phyloP scores from a whole-genome alignment of 169 alveolate species.

The Cyclospora cayetanensis region DNA sequence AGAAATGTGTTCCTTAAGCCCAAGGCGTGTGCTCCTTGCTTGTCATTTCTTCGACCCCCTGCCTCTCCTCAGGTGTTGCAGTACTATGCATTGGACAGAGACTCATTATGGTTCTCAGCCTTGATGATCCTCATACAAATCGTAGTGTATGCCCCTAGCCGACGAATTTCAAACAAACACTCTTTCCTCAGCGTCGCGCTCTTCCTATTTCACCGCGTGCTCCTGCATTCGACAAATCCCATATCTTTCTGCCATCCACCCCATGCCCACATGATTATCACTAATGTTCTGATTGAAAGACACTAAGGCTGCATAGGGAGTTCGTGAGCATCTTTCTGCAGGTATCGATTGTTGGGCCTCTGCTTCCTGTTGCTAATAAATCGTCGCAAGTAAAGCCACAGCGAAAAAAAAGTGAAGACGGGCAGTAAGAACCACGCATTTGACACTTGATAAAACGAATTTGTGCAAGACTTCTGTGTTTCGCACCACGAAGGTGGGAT shows the following conservation, averaged over 20 bases:
- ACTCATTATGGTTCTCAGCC: constrained; percentile 53
- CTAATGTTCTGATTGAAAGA: background rate
- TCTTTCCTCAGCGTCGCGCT: background rate
- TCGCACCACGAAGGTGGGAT: too few species aligned
- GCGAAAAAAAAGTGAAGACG: too few species aligned
- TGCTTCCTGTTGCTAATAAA: background rate
- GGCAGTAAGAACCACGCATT: too few species aligned
- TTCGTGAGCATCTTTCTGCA: background rate
- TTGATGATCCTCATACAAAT: constrained; percentile 26
- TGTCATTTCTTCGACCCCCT: too few species aligned
- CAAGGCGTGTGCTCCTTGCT: too few species aligned
- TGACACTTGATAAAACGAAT: too few species aligned
- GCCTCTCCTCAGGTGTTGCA: constrained; percentile 19
- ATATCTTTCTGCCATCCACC: background rate
- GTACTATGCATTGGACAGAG: constrained; percentile 38
- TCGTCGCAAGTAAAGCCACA: constrained; percentile 32
- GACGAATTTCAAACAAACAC: background rate
- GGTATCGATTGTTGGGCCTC: constrained; percentile 36
- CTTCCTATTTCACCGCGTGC: background rate
- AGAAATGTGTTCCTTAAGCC: too few species aligned
- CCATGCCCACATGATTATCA: background rate
- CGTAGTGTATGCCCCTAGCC: constrained; percentile 50
- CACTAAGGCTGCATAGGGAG: background rate
- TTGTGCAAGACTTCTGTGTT: too few species aligned
- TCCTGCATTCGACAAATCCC: background rate